phyloP scores from a whole-genome alignment of 2,329 filamentous ascomycete species.

The Fusarium agapanthi region DNA sequence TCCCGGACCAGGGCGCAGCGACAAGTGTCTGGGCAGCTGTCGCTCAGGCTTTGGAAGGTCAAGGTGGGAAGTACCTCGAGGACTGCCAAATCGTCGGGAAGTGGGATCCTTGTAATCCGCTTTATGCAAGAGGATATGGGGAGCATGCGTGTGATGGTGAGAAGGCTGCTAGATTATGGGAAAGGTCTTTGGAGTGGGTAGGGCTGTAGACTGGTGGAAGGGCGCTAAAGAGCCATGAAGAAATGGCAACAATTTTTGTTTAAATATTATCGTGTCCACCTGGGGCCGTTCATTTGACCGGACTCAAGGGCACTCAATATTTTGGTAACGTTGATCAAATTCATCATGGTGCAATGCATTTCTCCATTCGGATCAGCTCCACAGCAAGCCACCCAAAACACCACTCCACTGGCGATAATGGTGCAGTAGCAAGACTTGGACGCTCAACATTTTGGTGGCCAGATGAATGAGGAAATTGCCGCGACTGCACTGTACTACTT shows the following conservation, averaged over 20 bases:
- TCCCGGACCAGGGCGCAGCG: background rate
- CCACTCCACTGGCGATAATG: no score
- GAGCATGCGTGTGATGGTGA: background rate
- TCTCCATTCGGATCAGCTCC: no score
- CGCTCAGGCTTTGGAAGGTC: background rate
- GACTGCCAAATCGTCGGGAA: constrained; percentile 4
- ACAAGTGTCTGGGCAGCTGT: constrained; percentile 4
- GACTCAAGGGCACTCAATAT: background rate
- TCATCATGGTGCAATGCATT: no score
- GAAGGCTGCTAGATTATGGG: background rate
- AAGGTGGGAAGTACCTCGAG: constrained; percentile 6
- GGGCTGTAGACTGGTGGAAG: background rate
- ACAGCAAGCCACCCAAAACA: no score
- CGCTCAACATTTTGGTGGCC: background rate
- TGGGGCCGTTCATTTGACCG: background rate
- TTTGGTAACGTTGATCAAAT: background rate
- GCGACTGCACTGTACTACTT: background rate
- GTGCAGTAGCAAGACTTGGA: no score
- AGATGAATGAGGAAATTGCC: constrained; percentile 3
- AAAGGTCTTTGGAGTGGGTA: background rate
- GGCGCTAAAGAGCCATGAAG: rapidly evolving
- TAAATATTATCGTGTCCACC: background rate
- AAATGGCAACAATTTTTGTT: background rate
- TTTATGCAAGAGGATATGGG: background rate
- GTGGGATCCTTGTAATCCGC: background rate